phyloP scores from a whole-genome alignment of 179 eudicot genomes.

The Patellifolia procumbens region DNA sequence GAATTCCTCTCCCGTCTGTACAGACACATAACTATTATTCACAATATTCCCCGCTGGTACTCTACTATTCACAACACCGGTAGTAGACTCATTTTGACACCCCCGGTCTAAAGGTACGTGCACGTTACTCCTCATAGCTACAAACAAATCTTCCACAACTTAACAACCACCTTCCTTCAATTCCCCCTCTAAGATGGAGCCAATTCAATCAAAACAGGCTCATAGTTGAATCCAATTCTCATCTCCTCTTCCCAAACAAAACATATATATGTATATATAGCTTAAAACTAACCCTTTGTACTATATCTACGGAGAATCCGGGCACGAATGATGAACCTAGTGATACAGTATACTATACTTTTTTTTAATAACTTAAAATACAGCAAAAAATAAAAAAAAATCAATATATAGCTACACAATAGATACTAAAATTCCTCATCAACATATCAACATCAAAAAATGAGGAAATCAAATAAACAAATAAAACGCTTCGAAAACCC shows the following conservation, averaged over 20 bases:
- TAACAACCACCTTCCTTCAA: slow-evolving; percentile 16
- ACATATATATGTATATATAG: slow-evolving; percentile 3
- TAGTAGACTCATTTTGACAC: slow-evolving; percentile 30
- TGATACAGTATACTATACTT: slow-evolving; percentile 13
- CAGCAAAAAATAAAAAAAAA: slow-evolving; percentile 2
- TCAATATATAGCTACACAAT: not conserved
- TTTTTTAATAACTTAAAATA: slow-evolving; percentile 15
- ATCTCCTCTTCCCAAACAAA: slow-evolving; percentile 12
- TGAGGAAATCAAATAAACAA: not conserved
- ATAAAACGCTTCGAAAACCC: no score
- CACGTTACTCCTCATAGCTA: slow-evolving; percentile 54
- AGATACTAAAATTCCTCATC: slow-evolving; percentile 6
- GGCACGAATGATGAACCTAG: slow-evolving; percentile 20
- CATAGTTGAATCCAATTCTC: slow-evolving; percentile 4
- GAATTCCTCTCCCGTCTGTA: slow-evolving; percentile 92
- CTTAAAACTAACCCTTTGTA: not conserved
- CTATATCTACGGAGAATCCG: slow-evolving; percentile 18
- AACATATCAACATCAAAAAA: slow-evolving; percentile 6
- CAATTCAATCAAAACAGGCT: not conserved
- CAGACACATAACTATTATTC: slow-evolving; percentile 54
- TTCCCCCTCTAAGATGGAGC: not conserved
- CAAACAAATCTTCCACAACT: slow-evolving; percentile 19
- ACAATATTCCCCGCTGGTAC: slow-evolving; percentile 31
- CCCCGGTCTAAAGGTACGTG: slow-evolving; percentile 38
- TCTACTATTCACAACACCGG: slow-evolving; percentile 33